Evolutionary conservation across 345 rosid species (phyloP).

Genomic region (Pelargonium nanum): DNA sequence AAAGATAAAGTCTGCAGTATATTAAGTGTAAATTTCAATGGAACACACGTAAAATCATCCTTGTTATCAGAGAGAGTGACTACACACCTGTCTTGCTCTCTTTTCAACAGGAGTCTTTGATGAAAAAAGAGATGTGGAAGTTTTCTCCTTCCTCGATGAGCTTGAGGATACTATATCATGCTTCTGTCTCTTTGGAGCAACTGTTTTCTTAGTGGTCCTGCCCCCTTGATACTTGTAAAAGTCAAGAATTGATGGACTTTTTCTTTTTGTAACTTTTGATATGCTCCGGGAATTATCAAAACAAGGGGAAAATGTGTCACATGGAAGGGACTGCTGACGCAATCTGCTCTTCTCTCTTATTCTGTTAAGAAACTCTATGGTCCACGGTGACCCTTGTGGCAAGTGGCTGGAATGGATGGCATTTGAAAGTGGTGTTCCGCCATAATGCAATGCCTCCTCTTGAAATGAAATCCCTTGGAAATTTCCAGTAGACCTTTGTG

Average conservation of each 20-base stretch:
- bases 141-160: conserved; percentile 25
- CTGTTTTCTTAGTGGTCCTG: conserved; percentile 25
- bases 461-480: conserved; percentile 27
- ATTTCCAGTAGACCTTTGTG: conserved; percentile 24
- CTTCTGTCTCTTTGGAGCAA: conserved; percentile 51
- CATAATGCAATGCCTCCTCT: conserved; percentile 38
- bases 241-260: conserved; percentile 72
- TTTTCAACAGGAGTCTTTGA: conserved; percentile 63
- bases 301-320: conserved; percentile 28
- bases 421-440: conserved; percentile 52
- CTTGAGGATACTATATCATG: conserved; percentile 27
- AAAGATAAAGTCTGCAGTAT: conserved; percentile 54
- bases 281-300: conserved; percentile 23
- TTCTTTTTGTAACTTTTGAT: conserved; percentile 43
- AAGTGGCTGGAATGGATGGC: conserved; percentile 44
- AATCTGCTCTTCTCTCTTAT: conserved; percentile 66
- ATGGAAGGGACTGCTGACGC: conserved; percentile 49
- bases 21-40: conserved; percentile 1
- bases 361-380: conserved; percentile 77
- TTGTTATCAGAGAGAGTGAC: conserved; percentile 1
- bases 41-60: not conserved
- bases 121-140: conserved; percentile 27
- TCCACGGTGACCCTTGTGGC: conserved; percentile 80
- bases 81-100: conserved; percentile 53
- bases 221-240: conserved; percentile 73